These are phyloP conservation scores for Amyloporia xantha DNA, from an alignment of 768 basidiomycete genomes.

Conservation along the genomic window DNA sequence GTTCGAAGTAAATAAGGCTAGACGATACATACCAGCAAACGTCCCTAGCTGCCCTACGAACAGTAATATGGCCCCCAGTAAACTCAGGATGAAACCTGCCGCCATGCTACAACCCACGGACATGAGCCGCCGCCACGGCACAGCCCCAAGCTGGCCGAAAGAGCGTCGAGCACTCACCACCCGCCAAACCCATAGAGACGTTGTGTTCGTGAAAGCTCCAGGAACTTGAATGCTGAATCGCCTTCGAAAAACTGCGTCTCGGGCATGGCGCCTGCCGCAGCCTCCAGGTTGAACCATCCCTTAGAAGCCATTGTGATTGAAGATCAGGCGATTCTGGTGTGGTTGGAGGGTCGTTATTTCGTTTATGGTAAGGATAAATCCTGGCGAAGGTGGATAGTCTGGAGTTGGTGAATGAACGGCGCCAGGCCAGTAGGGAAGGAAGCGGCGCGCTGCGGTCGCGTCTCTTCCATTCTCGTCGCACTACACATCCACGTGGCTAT, in stretches of 20 bases:
- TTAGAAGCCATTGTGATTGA: slow-evolving; percentile 26
- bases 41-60: slow-evolving; percentile 60
- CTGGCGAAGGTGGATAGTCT: no score
- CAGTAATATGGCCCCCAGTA: slow-evolving; percentile 73
- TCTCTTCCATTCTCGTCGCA: not conserved
- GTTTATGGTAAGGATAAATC: no score
- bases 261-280: slow-evolving; percentile 54
- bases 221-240: slow-evolving; percentile 77
- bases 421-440: not conserved
- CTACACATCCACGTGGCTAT: not conserved
- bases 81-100: slow-evolving; percentile 71
- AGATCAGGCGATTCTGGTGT: not conserved
- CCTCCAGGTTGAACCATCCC: slow-evolving; percentile 85
- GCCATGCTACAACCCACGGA: slow-evolving; percentile 27
- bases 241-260: slow-evolving; percentile 85
- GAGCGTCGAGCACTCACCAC: slow-evolving; percentile 48
- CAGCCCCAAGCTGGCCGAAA: not conserved
- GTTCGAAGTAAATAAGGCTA: no score
- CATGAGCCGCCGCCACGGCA: not conserved
- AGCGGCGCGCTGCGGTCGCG: not conserved
- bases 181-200: slow-evolving; percentile 81
- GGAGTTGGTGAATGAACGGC: not conserved
- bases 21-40: slow-evolving; percentile 64
- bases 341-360: not conserved
- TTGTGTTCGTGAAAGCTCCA: slow-evolving; percentile 73